These are phyloP conservation scores for Zoysia japonica DNA, from an alignment of 176 grass and related monocot genomes.

Conservation along the genomic window DNA sequence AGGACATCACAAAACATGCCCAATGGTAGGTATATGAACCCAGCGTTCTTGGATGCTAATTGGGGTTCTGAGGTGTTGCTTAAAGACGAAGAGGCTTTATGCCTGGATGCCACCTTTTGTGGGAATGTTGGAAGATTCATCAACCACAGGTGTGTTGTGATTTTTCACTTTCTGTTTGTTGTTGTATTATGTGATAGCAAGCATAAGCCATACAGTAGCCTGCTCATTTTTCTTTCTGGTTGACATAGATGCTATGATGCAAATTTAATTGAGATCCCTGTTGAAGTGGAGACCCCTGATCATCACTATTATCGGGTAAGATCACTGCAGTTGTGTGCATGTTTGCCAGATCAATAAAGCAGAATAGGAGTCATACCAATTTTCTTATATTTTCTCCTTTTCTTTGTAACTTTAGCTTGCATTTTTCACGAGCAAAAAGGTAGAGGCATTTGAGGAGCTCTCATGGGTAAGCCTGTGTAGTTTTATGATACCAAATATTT, in stretches of 20 bases:
- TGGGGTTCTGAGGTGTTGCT: conserved; percentile 49
- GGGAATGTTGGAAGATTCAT: conserved; percentile 75
- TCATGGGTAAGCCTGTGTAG: conserved; percentile 61
- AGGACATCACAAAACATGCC: conserved; percentile 49
- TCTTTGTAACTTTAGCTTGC: conserved; percentile 51
- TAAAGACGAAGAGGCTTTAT: conserved; percentile 64
- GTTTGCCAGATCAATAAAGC: neutral
- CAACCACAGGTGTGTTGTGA: conserved; percentile 63
- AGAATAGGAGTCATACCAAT: neutral
- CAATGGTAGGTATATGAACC: conserved; percentile 57
- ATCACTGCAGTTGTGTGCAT: neutral
- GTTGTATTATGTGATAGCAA: conserved; percentile 2
- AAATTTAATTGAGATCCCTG: conserved; percentile 73
- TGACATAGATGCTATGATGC: conserved; percentile 67
- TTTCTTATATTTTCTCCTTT: conserved; percentile 13
- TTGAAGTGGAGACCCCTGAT: conserved; percentile 78
- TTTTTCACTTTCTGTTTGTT: neutral
- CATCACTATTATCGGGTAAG: conserved; percentile 78
- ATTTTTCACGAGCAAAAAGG: conserved; percentile 72
- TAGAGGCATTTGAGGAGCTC: conserved; percentile 82
- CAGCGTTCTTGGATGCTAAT: conserved; percentile 64
- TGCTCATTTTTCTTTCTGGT: neutral
- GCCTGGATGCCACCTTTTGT: conserved; percentile 74
- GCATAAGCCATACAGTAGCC: neutral
- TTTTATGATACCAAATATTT: conserved; percentile 21